Percentiles rank a stretch among this genome's conserved stretches.
phyloP scores from a whole-genome alignment of 192 early-diverging fungal species.

The Gigaspora rosea region DNA sequence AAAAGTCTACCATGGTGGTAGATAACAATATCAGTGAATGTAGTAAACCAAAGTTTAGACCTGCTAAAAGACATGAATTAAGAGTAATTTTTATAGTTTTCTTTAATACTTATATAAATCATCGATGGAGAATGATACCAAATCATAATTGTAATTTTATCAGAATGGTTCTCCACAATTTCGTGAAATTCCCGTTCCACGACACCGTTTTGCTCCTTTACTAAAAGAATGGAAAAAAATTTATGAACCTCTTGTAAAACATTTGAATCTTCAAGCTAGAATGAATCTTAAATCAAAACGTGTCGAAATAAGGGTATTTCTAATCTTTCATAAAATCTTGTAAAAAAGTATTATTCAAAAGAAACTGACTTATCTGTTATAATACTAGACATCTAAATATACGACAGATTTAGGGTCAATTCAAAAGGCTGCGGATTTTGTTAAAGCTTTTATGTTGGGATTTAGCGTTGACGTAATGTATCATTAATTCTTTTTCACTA shows the following conservation, averaged over 20 bases:
- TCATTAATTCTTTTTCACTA: neutral
- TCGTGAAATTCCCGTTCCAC: slow-evolving; percentile 91
- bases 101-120: neutral
- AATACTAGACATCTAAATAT: slow-evolving; percentile 66
- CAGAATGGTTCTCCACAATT: slow-evolving; percentile 43
- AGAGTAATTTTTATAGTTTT: neutral
- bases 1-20: neutral
- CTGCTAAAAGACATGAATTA: neutral
- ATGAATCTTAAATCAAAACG: slow-evolving; percentile 90
- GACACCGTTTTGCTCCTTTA: slow-evolving; percentile 87
- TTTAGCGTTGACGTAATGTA: slow-evolving; percentile 75
- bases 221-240: slow-evolving; percentile 94
- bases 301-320: slow-evolving; percentile 76
- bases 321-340: slow-evolving; percentile 1
- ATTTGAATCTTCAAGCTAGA: slow-evolving; percentile 93
- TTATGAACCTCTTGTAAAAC: slow-evolving; percentile 95
- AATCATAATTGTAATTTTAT: no score
- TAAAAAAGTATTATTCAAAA: neutral
- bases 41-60: slow-evolving; percentile 11
- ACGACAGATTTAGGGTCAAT: slow-evolving; percentile 88
- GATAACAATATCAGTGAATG: neutral
- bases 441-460: slow-evolving; percentile 89
- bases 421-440: slow-evolving; percentile 97
- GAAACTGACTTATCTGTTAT: neutral
- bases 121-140: no score